Percentiles rank a stretch among this genome's conserved stretches.
phyloP scores from a whole-genome alignment of 2,329 filamentous ascomycete genomes.

The Diaporthe nobilis region DNA sequence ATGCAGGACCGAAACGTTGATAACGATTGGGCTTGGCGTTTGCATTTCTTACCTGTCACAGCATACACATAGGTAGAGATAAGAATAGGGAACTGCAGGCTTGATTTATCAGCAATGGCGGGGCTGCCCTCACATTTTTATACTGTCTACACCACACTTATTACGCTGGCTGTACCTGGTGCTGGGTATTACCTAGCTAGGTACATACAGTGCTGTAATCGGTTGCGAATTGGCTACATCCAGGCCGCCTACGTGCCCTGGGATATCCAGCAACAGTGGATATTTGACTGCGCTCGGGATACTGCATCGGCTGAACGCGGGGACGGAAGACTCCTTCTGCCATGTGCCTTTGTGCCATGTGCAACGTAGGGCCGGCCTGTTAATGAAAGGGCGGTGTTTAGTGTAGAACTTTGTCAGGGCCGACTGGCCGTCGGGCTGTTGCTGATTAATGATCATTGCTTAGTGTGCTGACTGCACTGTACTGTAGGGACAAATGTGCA shows the following conservation, averaged over 20 bases:
- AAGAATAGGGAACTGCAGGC: neutral
- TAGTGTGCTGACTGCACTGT: too few species aligned
- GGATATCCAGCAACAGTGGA: neutral
- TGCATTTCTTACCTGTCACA: conserved; percentile 1
- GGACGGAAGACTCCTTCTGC: neutral
- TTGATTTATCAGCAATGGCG: conserved; percentile 30
- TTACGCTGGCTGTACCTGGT: neutral
- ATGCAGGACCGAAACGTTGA: conserved; percentile 17
- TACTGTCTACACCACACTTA: neutral
- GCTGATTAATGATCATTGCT: conserved; percentile 7
- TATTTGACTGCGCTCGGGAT: neutral
- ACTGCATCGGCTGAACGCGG: neutral
- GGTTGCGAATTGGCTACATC: neutral
- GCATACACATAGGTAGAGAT: neutral
- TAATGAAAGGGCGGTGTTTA: neutral
- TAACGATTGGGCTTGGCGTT: conserved; percentile 9
- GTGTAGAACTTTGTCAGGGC: neutral
- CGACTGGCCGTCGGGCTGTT: neutral
- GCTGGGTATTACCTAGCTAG: too few species aligned
- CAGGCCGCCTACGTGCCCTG: neutral
- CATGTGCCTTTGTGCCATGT: neutral
- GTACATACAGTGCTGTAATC: neutral
- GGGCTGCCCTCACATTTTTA: neutral
- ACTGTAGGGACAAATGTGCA: neutral
- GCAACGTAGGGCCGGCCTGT: neutral